Conservation (phyloP, 768 basidiomycete species). For the Mycena olivaceomarginata region DNA sequence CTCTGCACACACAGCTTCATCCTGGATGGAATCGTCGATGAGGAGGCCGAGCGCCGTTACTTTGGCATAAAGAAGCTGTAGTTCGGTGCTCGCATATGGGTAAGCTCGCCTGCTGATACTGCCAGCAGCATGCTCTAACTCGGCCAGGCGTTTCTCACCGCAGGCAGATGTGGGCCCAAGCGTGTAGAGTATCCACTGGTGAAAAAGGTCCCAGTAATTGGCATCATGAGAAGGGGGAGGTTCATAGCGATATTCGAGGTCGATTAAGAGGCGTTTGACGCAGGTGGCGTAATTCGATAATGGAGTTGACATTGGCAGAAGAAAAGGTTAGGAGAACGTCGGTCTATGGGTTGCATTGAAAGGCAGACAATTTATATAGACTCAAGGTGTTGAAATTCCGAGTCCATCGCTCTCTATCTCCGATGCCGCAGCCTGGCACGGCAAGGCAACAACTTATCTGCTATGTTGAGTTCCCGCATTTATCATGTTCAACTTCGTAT, state of each 20-base stretch:
- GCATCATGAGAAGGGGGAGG: constrained; percentile 19
- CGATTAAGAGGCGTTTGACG: constrained; percentile 24
- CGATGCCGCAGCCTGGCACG: no score
- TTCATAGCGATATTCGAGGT: constrained; percentile 25
- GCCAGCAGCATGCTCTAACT: constrained; percentile 34
- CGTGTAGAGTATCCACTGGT: constrained; percentile 11
- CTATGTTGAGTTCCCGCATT: no score
- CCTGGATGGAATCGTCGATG: constrained; percentile 35
- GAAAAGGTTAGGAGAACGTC: no score
- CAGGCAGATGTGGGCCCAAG: constrained; percentile 33
- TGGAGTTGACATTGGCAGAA: constrained; percentile 8
- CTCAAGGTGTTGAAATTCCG: no score
- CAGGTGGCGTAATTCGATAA: constrained; percentile 15
- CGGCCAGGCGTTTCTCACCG: constrained; percentile 9
- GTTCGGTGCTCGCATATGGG: constrained; percentile 17
- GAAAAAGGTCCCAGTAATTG: constrained; percentile 20
- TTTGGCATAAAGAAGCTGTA: constrained; percentile 30
- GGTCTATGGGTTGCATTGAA: no score
- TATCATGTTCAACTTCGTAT: no score
- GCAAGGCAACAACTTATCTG: no score
- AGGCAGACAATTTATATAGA: no score
- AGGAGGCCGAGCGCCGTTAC: constrained; percentile 26
- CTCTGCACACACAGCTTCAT: constrained; percentile 17
- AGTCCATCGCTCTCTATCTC: no score
- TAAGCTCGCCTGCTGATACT: constrained; percentile 14